Percentiles rank a stretch among this genome's conserved stretches.
Conservation (phyloP, 1,284 basidiomycete genomes). For the Melampsora larici-populina region DNA sequence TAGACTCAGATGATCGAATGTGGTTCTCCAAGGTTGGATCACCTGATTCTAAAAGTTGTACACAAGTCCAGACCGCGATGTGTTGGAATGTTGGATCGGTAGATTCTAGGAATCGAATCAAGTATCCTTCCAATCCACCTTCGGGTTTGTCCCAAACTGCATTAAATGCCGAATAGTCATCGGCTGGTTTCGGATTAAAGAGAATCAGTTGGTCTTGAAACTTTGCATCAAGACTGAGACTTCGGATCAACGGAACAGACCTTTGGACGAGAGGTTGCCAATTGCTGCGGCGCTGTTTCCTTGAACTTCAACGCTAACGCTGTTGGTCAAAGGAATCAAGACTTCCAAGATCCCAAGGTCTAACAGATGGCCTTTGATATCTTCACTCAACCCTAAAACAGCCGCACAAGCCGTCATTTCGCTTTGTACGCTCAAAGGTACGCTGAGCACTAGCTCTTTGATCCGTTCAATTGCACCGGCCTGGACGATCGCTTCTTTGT, state of each 20-base stretch:
- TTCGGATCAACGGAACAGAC: constrained; percentile 55
- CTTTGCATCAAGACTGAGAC: not conserved
- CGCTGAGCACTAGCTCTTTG: constrained; percentile 90
- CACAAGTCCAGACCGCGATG: constrained; percentile 81
- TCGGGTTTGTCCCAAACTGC: constrained; percentile 98
- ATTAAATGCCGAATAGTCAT: constrained; percentile 96
- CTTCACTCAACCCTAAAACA: constrained; percentile 86
- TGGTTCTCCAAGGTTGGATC: constrained; percentile 84
- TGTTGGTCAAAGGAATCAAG: constrained; percentile 92
- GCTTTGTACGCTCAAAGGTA: constrained; percentile 94
- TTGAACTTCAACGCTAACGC: constrained; percentile 94
- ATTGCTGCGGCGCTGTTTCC: constrained; percentile 97
- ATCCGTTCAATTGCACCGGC: constrained; percentile 98
- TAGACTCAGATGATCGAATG: constrained; percentile 74
- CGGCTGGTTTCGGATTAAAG: constrained; percentile 61
- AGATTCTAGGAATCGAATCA: constrained; percentile 89
- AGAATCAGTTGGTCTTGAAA: not conserved
- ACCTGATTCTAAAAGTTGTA: constrained; percentile 48
- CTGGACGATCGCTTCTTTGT: constrained; percentile 96
- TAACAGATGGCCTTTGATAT: constrained; percentile 86
- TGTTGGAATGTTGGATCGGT: constrained; percentile 99
- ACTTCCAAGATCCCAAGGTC: constrained; percentile 99
- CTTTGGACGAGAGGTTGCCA: constrained; percentile 94
- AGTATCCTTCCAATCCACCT: constrained; percentile 91
- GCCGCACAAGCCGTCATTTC: constrained; percentile 99